phyloP scores from a whole-genome alignment of 345 rosid genomes.

The Conringia planisiliqua region DNA sequence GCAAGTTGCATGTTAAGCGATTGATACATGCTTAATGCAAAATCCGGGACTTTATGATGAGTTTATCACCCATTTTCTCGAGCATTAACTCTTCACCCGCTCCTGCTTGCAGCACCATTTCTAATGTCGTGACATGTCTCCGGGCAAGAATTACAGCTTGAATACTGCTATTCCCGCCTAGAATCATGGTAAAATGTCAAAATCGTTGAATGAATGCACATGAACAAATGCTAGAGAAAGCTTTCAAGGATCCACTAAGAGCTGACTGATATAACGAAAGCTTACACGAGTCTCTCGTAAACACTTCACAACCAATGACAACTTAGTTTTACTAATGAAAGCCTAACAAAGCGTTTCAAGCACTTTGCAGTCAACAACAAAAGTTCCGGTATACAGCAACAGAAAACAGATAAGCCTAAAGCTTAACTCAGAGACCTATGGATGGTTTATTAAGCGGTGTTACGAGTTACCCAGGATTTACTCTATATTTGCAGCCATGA shows the following conservation, averaged over 20 bases:
- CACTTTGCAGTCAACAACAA: not conserved
- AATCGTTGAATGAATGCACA: not conserved
- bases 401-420: not conserved
- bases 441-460: not conserved
- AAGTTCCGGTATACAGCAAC: not conserved
- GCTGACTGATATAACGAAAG: not conserved
- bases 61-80: not conserved
- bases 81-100: slow-evolving; percentile 66
- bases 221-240: not conserved
- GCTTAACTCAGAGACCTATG: not conserved
- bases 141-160: slow-evolving; percentile 24
- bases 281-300: not conserved
- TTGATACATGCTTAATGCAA: not conserved
- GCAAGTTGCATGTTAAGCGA: not conserved
- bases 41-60: not conserved
- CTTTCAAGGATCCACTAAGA: slow-evolving; percentile 3
- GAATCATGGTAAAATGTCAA: slow-evolving; percentile 14
- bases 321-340: slow-evolving; percentile 10
- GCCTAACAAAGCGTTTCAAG: not conserved
- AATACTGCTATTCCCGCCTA: slow-evolving; percentile 25
- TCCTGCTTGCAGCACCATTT: slow-evolving; percentile 65
- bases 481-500: not conserved
- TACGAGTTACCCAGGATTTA: not conserved
- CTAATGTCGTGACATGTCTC: slow-evolving; percentile 46
- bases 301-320: not conserved